These are phyloP conservation scores for Pezicula carpinea DNA, from an alignment of 2,329 filamentous ascomycete species.

Conservation along the genomic window DNA sequence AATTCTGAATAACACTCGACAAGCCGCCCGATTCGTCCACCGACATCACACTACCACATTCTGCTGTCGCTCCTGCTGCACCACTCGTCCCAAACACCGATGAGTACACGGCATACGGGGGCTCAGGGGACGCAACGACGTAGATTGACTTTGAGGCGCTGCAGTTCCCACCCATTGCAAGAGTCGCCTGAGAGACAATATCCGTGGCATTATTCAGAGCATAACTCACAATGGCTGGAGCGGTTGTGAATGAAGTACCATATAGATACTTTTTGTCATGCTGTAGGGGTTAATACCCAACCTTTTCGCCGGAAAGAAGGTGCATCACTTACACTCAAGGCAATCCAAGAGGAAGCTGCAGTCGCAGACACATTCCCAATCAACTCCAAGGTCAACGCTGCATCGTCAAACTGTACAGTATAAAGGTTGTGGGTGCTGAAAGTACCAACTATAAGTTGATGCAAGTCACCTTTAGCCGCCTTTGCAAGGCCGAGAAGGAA, in stretches of 20 bases:
- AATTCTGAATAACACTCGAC: constrained; percentile 38
- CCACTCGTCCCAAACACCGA: constrained; percentile 20
- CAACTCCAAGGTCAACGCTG: constrained; percentile 17
- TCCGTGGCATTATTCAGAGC: constrained; percentile 17
- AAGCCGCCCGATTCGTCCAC: constrained; percentile 37
- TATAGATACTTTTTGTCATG: constrained; percentile 30
- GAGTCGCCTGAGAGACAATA: constrained; percentile 15
- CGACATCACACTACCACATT: constrained; percentile 32
- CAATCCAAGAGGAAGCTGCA: constrained; percentile 26
- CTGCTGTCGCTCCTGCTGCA: constrained; percentile 11
- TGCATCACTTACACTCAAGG: constrained; percentile 24
- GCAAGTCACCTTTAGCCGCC: constrained; percentile 8
- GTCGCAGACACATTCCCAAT: constrained; percentile 16
- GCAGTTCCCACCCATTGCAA: constrained; percentile 16
- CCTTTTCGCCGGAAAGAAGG: not conserved
- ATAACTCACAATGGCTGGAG: constrained; percentile 25
- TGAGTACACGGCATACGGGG: constrained; percentile 27
- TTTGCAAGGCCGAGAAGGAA: constrained; percentile 3
- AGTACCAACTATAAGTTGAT: constrained; percentile 28
- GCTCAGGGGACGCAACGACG: constrained; percentile 15
- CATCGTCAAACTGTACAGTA: constrained; percentile 29
- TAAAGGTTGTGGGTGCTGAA: constrained; percentile 27
- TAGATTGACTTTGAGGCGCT: constrained; percentile 20
- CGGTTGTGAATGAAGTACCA: constrained; percentile 21
- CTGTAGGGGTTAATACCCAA: constrained; percentile 11